Conservation (phyloP, 2,329 filamentous ascomycete species). For the Botrytis pseudocinerea region DNA sequence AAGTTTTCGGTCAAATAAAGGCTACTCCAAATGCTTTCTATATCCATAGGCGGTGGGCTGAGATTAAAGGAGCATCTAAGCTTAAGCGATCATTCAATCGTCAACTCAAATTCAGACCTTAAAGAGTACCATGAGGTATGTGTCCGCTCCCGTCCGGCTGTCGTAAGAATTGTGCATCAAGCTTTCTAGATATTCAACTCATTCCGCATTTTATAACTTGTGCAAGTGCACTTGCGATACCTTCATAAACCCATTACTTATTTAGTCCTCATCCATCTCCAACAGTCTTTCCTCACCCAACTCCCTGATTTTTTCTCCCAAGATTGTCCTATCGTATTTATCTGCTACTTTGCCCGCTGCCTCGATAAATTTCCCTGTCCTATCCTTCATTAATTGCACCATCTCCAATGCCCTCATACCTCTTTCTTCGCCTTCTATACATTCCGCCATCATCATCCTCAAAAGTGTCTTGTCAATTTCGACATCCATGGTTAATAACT, state of each 20-base stretch:
- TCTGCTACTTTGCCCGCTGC: constrained; percentile 87
- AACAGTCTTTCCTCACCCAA: constrained; percentile 61
- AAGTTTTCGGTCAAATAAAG: not conserved
- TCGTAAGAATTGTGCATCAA: constrained; percentile 1
- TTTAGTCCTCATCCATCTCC: constrained; percentile 38
- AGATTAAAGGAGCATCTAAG: not conserved
- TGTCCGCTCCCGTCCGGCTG: not conserved
- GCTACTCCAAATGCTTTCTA: not conserved
- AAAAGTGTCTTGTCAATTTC: constrained; percentile 89
- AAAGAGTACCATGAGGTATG: not conserved
- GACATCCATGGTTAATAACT: constrained; percentile 71
- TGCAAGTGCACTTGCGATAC: constrained; percentile 16
- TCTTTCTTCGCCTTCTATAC: constrained; percentile 85
- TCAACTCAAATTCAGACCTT: not conserved
- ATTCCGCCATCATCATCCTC: constrained; percentile 86
- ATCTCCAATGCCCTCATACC: constrained; percentile 95
- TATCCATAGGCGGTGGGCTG: not conserved
- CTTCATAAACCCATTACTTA: constrained; percentile 11
- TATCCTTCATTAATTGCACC: constrained; percentile 80
- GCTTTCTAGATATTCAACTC: not conserved
- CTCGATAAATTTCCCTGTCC: constrained; percentile 85
- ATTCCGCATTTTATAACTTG: not conserved
- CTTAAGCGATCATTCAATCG: not conserved
- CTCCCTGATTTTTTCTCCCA: constrained; percentile 89
- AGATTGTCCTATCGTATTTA: constrained; percentile 74